phyloP scores from a whole-genome alignment of 139 green algal species.

The Coelastrella sp. region DNA sequence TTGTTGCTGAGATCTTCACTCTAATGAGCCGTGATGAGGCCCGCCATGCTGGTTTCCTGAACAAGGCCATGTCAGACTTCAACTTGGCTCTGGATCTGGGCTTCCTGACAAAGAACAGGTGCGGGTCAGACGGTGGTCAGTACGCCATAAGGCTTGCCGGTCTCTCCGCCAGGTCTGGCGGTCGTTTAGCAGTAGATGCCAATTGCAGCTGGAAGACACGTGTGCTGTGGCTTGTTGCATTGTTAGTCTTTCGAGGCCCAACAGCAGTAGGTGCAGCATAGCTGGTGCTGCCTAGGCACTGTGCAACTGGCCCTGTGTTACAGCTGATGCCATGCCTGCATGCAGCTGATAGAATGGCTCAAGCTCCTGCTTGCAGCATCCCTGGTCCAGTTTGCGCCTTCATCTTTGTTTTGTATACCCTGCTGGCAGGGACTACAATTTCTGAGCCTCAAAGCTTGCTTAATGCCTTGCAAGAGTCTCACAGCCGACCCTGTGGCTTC shows the following conservation, averaged over 20 bases:
- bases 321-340: too few relatives aligned
- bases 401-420: not conserved
- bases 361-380: too few relatives aligned
- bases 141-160: too few relatives aligned
- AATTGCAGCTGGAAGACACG: too few relatives aligned
- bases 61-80: constrained; percentile 89
- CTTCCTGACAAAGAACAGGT: constrained; percentile 98
- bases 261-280: too few relatives aligned
- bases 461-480: not conserved
- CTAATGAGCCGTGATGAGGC: constrained; percentile 99
- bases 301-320: too few relatives aligned
- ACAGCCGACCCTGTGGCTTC: not conserved
- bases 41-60: constrained; percentile 98
- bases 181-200: too few relatives aligned
- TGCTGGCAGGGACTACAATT: not conserved
- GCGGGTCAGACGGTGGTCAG: not conserved
- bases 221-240: not conserved
- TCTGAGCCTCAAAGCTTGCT: not conserved
- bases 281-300: too few relatives aligned
- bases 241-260: not conserved
- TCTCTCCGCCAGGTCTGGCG: too few relatives aligned
- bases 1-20: constrained; percentile 91
- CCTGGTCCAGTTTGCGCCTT: too few relatives aligned
- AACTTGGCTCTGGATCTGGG: constrained; percentile 95
- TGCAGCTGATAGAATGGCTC: too few relatives aligned